A percentile compares a stretch with the other conserved stretches of the same genome.
Conservation (phyloP, 331 rosid genomes). For the Acacia concinna region DNA sequence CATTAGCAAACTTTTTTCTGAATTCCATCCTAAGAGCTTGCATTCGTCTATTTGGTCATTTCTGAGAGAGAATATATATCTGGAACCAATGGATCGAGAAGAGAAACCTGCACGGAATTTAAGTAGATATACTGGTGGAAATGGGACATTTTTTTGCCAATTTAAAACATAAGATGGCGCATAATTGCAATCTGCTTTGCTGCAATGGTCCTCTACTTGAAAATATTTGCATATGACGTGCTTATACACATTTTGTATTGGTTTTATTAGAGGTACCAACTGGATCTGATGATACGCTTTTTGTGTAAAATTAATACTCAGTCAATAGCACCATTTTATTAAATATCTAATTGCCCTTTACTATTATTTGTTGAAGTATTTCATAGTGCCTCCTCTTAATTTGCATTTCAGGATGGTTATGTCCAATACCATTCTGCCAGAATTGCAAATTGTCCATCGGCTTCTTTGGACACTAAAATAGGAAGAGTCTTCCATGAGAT, state of each 20-base stretch:
- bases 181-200: not conserved
- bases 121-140: not conserved
- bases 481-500: conserved; percentile 70
- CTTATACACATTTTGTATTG: not conserved
- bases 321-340: not conserved
- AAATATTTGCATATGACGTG: not conserved
- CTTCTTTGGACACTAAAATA: conserved; percentile 65
- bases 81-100: not conserved
- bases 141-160: not conserved
- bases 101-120: not conserved
- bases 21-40: conserved; percentile 11
- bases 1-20: not conserved
- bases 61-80: not conserved
- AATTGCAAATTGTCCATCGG: conserved; percentile 74
- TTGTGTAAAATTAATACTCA: conserved; percentile 2
- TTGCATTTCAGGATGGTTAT: conserved; percentile 73
- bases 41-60: not conserved
- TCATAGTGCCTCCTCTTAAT: conserved; percentile 13
- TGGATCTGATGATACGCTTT: not conserved
- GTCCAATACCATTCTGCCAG: conserved; percentile 97
- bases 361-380: not conserved
- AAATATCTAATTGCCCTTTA: not conserved
- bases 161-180: not conserved
- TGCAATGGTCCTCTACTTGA: not conserved
- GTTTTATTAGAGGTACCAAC: not conserved